phyloP scores from a whole-genome alignment of 2,329 filamentous ascomycete species.

The Beauveria caledonica region DNA sequence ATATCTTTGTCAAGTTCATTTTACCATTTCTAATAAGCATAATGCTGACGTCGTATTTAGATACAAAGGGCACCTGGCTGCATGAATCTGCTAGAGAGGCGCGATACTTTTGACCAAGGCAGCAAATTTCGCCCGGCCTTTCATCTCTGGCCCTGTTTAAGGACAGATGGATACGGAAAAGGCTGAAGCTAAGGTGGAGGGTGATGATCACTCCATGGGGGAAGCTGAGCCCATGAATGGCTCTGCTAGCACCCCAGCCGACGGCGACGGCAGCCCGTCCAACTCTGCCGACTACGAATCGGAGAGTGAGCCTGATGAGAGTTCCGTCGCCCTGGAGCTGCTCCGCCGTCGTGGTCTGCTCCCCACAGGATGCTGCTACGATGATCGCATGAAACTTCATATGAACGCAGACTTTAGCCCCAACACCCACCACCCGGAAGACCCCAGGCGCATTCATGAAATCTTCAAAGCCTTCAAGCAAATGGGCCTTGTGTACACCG shows the following conservation, averaged over 20 bases:
- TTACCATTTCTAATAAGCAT: neutral
- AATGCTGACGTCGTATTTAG: neutral
- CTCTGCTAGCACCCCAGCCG: slow-evolving; percentile 3
- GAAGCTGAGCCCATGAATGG: slow-evolving; percentile 13
- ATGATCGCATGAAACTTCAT: slow-evolving; percentile 92
- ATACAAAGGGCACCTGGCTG: neutral
- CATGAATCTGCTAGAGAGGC: neutral
- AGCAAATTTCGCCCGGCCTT: neutral
- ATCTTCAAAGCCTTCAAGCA: slow-evolving; percentile 86
- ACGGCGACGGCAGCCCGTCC: slow-evolving; percentile 21
- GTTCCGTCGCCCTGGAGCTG: slow-evolving; percentile 29
- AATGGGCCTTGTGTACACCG: slow-evolving; percentile 65
- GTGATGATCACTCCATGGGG: slow-evolving; percentile 11
- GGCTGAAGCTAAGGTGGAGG: slow-evolving; percentile 10
- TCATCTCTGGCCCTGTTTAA: neutral
- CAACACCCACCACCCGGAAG: slow-evolving; percentile 83
- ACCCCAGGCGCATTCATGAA: slow-evolving; percentile 82
- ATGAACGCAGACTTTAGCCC: slow-evolving; percentile 70
- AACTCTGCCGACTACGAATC: slow-evolving; percentile 25
- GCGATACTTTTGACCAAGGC: neutral
- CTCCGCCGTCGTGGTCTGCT: slow-evolving; percentile 41
- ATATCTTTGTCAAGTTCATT: too few species aligned
- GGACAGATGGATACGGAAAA: neutral
- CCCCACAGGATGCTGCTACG: slow-evolving; percentile 77
- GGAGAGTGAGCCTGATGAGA: slow-evolving; percentile 27